Base-by-base conservation (phyloP, 306 rosid genomes). In the Castanea crenata region DNA sequence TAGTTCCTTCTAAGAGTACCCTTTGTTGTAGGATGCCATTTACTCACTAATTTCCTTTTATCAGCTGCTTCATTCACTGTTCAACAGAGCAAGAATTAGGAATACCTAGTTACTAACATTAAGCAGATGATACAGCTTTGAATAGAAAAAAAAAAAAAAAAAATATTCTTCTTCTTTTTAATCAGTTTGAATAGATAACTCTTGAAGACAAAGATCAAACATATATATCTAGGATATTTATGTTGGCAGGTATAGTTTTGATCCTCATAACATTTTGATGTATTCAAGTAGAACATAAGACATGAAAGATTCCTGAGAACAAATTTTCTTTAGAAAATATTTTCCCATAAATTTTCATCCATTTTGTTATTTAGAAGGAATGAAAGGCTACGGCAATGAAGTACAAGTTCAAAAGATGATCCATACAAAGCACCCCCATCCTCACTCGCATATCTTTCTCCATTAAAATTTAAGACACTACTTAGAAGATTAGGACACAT, bases 21-120 rank as follows among this genome's bases (percentile, higher is more conserved):
- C 88, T 91, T 94, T 58, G 97, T 91, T 51, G 99, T 94, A 59
- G 99, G 95, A 86, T 94, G 99, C 99, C 99, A 94, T 91, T 94
- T 94, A 86, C 92, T 94, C 57, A 88, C 97, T 67, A 84, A 63
- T 82, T 92, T 94, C 77, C 86, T 85, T 85, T 67, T 77, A 41
- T 83, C 88, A 58, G 74, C 84, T 73, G 87, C 88, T 52, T 83
- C 92, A 64, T 86, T 81, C 15, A 38, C 92, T 89, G 86, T 34
- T 83, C 44, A 65, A 25, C 62, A 64, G 12, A 38, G 41, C 12
- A 21, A 27, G 32, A 51, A 34, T 55, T 20, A 14, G 32, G 16
- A 35, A 58, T 34, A 38, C 15, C 29, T 8, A 11, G 13, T 51
- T 6, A 10, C 8, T 41, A 41, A 57, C 11, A 14, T 54, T 51